Percentiles rank a stretch among this genome's conserved stretches.
Evolutionary conservation across 176 grass and related monocot species (phyloP).

Genomic region (Oryza meyeriana): DNA sequence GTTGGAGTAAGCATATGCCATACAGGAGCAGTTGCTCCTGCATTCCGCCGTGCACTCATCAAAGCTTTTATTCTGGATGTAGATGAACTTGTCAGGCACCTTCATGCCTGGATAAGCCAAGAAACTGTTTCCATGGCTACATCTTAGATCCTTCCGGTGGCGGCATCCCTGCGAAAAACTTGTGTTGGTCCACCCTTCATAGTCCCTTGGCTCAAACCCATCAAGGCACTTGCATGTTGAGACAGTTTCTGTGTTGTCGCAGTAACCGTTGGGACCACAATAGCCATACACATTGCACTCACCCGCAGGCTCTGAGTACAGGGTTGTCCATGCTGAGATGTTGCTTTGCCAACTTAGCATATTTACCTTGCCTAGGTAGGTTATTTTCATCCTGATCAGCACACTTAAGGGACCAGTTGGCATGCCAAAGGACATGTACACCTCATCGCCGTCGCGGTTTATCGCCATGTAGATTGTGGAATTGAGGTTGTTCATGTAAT

Average conservation of each 20-base stretch:
- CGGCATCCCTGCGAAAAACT: slow-evolving; percentile 36
- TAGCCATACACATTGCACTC: slow-evolving; percentile 30
- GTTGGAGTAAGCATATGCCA: slow-evolving; percentile 54
- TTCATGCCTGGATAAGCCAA: slow-evolving; percentile 8
- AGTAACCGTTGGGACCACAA: slow-evolving; percentile 48
- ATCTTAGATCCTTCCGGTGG: slow-evolving; percentile 4
- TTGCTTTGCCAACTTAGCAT: slow-evolving; percentile 34
- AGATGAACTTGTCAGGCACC: slow-evolving; percentile 34
- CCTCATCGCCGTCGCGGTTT: background rate
- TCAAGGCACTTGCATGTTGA: slow-evolving; percentile 53
- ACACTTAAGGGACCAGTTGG: background rate
- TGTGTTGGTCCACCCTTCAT: background rate
- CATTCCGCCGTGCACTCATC: slow-evolving; percentile 40
- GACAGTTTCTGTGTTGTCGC: slow-evolving; percentile 16
- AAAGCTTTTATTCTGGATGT: slow-evolving; percentile 32
- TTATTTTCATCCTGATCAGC: slow-evolving; percentile 41
- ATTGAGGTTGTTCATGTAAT: background rate
- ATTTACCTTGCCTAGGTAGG: slow-evolving; percentile 30
- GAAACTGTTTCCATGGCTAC: slow-evolving; percentile 12
- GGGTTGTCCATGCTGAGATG: slow-evolving; percentile 1
- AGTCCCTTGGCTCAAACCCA: slow-evolving; percentile 39
- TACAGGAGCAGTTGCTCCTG: slow-evolving; percentile 47
- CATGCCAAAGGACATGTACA: slow-evolving; percentile 38
- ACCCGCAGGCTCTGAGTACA: slow-evolving; percentile 15
- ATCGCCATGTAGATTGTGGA: slow-evolving; percentile 16